Evolutionary conservation across 495 filamentous ascomycete species (phyloP).

Genomic region (Aspergillus haitiensis): DNA sequence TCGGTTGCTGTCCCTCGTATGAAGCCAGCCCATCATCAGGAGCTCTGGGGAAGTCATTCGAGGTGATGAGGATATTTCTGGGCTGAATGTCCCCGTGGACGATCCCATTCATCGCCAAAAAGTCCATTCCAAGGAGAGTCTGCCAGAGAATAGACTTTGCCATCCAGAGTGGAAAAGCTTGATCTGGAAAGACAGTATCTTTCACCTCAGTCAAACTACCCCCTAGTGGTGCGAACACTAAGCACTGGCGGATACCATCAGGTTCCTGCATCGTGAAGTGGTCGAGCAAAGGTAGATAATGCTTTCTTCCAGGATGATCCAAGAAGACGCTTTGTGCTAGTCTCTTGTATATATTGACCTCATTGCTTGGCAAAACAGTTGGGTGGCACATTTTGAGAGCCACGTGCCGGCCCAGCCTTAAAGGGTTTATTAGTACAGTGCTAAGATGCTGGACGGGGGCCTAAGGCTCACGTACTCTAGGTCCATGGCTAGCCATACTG

Average conservation of each 20-base stretch:
- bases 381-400: constrained; percentile 7
- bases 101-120: constrained; percentile 40
- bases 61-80: constrained; percentile 37
- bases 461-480: neutral
- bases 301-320: neutral
- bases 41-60: constrained; percentile 17
- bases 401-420: constrained; percentile 6
- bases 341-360: neutral
- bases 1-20: too few relatives aligned
- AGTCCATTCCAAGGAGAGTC: constrained; percentile 36
- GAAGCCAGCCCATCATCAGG: neutral
- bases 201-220: constrained; percentile 10
- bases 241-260: neutral
- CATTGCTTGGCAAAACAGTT: neutral
- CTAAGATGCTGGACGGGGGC: too few relatives aligned
- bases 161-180: constrained; percentile 23
- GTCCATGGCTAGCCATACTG: constrained; percentile 13
- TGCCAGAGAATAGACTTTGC: constrained; percentile 40
- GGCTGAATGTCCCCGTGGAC: constrained; percentile 44
- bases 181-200: neutral
- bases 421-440: neutral
- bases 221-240: constrained; percentile 4
- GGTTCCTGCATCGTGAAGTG: constrained; percentile 1
- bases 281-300: constrained; percentile 6
- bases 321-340: neutral